Conservation (phyloP, 73 alveolate genomes). For the Tetrahymena borealis region DNA sequence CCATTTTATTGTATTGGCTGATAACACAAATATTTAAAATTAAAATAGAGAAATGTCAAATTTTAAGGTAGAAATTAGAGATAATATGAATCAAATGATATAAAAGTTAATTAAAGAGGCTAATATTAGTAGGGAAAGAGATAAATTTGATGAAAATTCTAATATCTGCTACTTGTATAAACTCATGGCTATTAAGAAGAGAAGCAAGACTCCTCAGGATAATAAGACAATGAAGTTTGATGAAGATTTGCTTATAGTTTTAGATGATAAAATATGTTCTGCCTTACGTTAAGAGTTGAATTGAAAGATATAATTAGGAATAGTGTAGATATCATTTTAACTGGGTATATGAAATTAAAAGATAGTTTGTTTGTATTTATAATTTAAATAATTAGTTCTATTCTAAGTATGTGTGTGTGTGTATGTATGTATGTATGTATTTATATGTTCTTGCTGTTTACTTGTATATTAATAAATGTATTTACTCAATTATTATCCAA, state of each 20-base stretch:
- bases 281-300: neutral
- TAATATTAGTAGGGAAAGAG: neutral
- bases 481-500: too few relatives aligned
- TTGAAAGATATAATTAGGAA: too few relatives aligned
- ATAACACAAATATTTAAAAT: neutral
- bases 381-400: too few relatives aligned
- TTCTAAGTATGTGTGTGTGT: too few relatives aligned
- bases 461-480: too few relatives aligned
- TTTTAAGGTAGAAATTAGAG: neutral
- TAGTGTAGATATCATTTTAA: too few relatives aligned
- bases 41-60: neutral
- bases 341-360: too few relatives aligned
- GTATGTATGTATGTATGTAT: too few relatives aligned
- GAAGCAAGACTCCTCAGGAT: neutral
- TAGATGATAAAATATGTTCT: neutral
- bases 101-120: neutral
- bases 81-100: neutral
- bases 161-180: neutral
- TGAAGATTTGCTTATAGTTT: neutral
- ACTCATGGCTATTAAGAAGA: neutral
- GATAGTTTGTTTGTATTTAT: too few relatives aligned
- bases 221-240: neutral
- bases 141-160: neutral
- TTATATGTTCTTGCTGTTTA: too few relatives aligned
- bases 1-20: neutral